Evolutionary conservation across 2,329 filamentous ascomycete species (phyloP), one percentile per base, ranked within the genome.

Genomic region (Penicillium expansum): DNA sequence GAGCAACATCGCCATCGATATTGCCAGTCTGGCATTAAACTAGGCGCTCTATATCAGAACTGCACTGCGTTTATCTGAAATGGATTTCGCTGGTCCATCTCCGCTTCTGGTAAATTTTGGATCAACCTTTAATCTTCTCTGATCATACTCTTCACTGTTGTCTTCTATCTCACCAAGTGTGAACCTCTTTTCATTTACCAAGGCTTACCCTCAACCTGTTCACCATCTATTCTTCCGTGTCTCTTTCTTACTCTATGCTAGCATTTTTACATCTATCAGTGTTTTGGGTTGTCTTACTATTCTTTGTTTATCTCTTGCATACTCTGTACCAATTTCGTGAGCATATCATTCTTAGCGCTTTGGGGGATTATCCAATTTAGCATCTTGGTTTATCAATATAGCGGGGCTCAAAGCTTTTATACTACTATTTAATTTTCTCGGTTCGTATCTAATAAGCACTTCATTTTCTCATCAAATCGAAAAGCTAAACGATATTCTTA

Each of bases 1-100:
- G 14, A 55, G 60, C 50, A 62, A 63, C 8, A 59, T 63, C 48
- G 68, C 66, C n/a, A 59, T 67, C 57, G 67, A 70, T 44, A 62
- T 69, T 51, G 61, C 58, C 47, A 66, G 58, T 33, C 53, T 70
- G 44, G 56, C 64, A 24, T 56, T 69, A 45, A 65, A 62, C 55
- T 71, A 60, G 56, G 29, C 7, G 16, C 16, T 41, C 29, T 55
- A 33, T 16, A 38, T 56, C 37, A 41, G 20, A 41, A 44, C 20
- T 41, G n/a, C 42, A 42, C 37, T 9, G 14, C 20, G 18, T 37
- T 24, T 22, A 24, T 49, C 14, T 51, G 24, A 27, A 41, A 35
- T 51, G 11, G 27, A 52, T 27, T 41, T 39, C 41, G 33, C 44
- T 48, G 44, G 44, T n/a, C 27, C 32, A 32, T 39, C 22, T 38